Conservation (phyloP, 805 yeast species). For the Saturnispora sekii region DNA sequence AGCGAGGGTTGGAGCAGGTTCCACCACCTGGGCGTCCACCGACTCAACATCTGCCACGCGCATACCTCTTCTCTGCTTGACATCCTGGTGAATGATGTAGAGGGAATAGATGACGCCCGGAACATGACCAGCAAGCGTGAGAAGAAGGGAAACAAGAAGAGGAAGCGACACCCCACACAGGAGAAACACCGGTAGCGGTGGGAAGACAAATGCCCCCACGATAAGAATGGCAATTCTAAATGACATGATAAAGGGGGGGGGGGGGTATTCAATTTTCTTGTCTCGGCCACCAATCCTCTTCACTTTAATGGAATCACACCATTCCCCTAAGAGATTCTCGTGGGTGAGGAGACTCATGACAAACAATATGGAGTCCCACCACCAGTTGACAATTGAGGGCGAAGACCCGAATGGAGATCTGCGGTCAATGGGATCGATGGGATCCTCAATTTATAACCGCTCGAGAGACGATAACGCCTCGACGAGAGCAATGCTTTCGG, state of each 20-base stretch:
- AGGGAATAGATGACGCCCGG: conserved; percentile 44
- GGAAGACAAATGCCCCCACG: conserved; percentile 51
- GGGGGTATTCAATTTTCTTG: background rate
- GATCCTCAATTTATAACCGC: too few species aligned
- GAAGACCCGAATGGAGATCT: too few species aligned
- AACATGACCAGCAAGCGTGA: conserved; percentile 39
- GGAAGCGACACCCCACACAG: conserved; percentile 55
- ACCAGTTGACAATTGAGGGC: too few species aligned
- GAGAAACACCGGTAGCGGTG: conserved; percentile 65
- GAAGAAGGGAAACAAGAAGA: conserved; percentile 32
- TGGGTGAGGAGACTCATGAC: conserved; percentile 29
- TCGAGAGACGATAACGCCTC: background rate
- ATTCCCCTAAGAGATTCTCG: conserved; percentile 20
- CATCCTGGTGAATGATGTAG: conserved; percentile 26
- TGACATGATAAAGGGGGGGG: background rate
- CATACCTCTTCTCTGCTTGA: background rate
- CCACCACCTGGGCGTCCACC: too few species aligned
- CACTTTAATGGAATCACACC: conserved; percentile 1
- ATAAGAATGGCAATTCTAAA: conserved; percentile 31
- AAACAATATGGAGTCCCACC: conserved; percentile 13
- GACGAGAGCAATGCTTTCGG: conserved; percentile 2
- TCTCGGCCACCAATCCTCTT: too few species aligned
- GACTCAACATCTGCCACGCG: too few species aligned
- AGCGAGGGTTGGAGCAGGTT: too few species aligned
- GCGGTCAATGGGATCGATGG: too few species aligned